Base-by-base conservation (phyloP, 2,329 filamentous ascomycete genomes). In the Pyrenochaeta sp. region DNA sequence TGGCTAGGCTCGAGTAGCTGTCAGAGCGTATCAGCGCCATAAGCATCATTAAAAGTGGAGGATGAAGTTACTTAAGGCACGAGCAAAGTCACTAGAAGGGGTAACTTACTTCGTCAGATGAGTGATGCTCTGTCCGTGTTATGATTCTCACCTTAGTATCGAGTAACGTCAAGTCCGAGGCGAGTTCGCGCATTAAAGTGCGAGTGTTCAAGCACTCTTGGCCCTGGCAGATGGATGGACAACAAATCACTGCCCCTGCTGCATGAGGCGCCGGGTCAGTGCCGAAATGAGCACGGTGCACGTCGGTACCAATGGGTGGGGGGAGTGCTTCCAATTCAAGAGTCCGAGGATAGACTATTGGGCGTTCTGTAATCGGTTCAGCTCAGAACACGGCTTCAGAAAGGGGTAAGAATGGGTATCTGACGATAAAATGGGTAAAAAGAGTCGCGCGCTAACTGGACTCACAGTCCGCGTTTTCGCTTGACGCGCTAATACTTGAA, bases 181-280 rank as follows among this genome's bases (percentile, higher is more conserved):
- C 58, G 49, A 61, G 50, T 46, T 54, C 57, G 45, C 48, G 55
- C 45, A 61, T 51, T 50, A 63, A 55, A 47, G 28, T 46, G 44
- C 58, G 58, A 39, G 51, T 36, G 40, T 46, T 50, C 30, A 41
- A 53, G 43, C 61, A 67, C 52, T 44, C 50, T 51, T 60, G 51
- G 51, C 57, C 55, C 42, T 47, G 19, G 40, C 56, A 66, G 42
- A 46, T 41, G 34, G 59, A 47, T 36, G 51, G 38, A 58, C 64
- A 66, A 44, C 60, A 63, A 38, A 44, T 46, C 22, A 56, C 39
- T 19, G 41, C 46, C 47, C 49, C 53, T 58, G 50, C 32, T 41
- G 48, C 44, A 55, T 45, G 51, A 47, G 53, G 54, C 55, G 44
- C 41, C 31, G 45, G 54, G 41, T 47, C 51, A 52, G 50, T 53